Percentiles rank a stretch among this genome's conserved stretches.
Evolutionary conservation across 371 early-diverging fungal species (phyloP).

Genomic region (Circinella minor): DNA sequence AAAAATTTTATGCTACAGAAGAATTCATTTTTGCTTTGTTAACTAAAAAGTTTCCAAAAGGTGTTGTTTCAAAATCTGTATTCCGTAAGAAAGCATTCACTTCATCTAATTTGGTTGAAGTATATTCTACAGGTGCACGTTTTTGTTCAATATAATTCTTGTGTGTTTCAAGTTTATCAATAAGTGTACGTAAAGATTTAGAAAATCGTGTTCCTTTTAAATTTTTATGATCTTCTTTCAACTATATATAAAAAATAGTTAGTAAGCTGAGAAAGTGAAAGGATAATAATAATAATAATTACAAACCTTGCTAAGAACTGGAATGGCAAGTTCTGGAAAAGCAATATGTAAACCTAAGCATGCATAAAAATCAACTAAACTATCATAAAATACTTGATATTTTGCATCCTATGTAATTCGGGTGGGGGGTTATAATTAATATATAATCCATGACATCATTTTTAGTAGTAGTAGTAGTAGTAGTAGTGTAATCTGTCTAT

Average conservation of each 20-base stretch:
- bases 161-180: constrained; percentile 87
- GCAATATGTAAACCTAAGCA: constrained; percentile 80
- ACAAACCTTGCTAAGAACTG: constrained; percentile 71
- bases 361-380: constrained; percentile 81
- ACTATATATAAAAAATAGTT: constrained; percentile 27
- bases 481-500: no score
- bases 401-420: constrained; percentile 59
- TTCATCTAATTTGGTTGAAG: constrained; percentile 71
- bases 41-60: constrained; percentile 64
- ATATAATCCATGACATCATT: no score
- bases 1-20: neutral
- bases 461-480: no score
- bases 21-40: constrained; percentile 19
- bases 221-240: constrained; percentile 58
- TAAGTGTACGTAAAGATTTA: constrained; percentile 75
- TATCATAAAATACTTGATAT: constrained; percentile 70
- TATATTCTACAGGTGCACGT: constrained; percentile 76
- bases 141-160: constrained; percentile 76
- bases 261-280: neutral
- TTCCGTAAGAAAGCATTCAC: constrained; percentile 64
- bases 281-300: neutral
- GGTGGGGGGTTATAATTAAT: neutral
- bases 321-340: constrained; percentile 91
- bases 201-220: constrained; percentile 68
- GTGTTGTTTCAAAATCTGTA: constrained; percentile 57